A percentile compares a stretch with the other conserved stretches of the same genome.
These are phyloP conservation scores for Dendrobium catenatum DNA, from an alignment of 106 monocot species.

Conservation along the genomic window DNA sequence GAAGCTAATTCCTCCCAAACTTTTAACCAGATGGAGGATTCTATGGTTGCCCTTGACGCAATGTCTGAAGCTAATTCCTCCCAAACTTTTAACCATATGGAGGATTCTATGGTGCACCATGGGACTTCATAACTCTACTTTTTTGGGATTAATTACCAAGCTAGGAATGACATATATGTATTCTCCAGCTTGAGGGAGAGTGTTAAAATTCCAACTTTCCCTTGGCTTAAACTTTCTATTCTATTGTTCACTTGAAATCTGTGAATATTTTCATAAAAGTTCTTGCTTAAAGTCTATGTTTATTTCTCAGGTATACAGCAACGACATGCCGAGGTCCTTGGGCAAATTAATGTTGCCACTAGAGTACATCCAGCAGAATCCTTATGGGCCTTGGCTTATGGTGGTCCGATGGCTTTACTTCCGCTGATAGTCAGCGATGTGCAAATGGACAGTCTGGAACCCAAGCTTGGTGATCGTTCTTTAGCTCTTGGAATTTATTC, in stretches of 20 bases:
- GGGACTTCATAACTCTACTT: no score
- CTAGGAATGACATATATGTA: no score
- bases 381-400: conserved; percentile 88
- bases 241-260: not conserved
- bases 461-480: conserved; percentile 45
- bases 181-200: no score
- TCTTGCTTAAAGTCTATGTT: conserved; percentile 3
- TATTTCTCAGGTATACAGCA: conserved; percentile 51
- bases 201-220: no score
- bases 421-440: conserved; percentile 77
- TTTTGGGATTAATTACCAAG: no score
- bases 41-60: no score
- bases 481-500: conserved; percentile 51
- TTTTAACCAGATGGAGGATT: no score
- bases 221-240: not conserved
- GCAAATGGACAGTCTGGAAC: conserved; percentile 68
- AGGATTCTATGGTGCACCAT: no score
- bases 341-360: conserved; percentile 78
- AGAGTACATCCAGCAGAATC: conserved; percentile 68
- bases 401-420: conserved; percentile 92
- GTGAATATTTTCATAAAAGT: not conserved
- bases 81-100: no score
- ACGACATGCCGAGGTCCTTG: conserved; percentile 89
- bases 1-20: no score
- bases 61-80: no score